Evolutionary conservation across 176 grass and related monocot genomes (phyloP).

Genomic region (Carex cristatella): DNA sequence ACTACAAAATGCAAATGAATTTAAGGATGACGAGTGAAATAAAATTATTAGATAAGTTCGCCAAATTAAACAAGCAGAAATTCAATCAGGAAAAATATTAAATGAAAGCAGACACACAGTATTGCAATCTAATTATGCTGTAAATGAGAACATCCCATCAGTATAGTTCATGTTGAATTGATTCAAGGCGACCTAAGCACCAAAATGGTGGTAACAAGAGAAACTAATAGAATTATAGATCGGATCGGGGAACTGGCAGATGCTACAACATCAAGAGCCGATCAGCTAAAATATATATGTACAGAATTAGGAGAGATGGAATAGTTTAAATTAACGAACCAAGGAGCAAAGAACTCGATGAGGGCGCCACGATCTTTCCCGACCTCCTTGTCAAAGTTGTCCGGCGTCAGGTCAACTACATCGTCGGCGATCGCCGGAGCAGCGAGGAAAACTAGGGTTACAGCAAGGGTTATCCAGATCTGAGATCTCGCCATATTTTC

Average conservation of each 20-base stretch:
- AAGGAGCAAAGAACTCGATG: constrained; percentile 88
- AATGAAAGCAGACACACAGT: neutral
- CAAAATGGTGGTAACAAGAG: neutral
- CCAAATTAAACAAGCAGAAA: neutral
- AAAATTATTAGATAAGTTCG: neutral
- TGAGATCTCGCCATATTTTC: constrained; percentile 50
- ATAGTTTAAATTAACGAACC: constrained; percentile 25
- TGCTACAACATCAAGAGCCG: neutral
- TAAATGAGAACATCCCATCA: neutral
- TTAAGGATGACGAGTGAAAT: neutral
- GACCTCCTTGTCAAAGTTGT: constrained; percentile 90
- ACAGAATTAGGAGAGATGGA: neutral
- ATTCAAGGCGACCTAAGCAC: neutral
- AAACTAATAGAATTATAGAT: constrained; percentile 13
- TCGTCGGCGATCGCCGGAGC: constrained; percentile 38
- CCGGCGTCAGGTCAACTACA: constrained; percentile 64
- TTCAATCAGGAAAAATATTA: neutral
- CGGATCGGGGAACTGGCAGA: neutral
- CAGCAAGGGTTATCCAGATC: constrained; percentile 36
- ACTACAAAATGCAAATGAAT: neutral
- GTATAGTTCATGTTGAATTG: neutral
- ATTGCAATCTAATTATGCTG: neutral
- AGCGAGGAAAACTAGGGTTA: constrained; percentile 30
- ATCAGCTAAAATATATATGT: neutral
- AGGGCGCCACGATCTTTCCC: constrained; percentile 83